A percentile compares a stretch with the other conserved stretches of the same genome.
phyloP scores from a whole-genome alignment of 805 yeast species.

The Teunomyces stri region DNA sequence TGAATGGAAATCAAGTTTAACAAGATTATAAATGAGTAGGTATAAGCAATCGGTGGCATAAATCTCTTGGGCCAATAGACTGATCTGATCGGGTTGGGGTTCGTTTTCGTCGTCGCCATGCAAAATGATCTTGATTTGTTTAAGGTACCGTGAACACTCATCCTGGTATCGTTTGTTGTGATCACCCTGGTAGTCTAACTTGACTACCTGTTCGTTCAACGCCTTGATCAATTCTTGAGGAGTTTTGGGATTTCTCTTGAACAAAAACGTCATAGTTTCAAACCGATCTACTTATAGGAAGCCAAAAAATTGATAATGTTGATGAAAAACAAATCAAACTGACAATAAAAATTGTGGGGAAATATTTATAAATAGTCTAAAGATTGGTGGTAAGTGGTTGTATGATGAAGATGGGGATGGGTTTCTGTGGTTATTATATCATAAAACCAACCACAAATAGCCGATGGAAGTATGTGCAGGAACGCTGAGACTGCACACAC shows the following conservation, averaged over 20 bases:
- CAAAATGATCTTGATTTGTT: conserved; percentile 62
- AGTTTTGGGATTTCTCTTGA: conserved; percentile 86
- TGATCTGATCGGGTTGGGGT: conserved; percentile 70
- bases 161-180: conserved; percentile 56
- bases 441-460: background rate
- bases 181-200: conserved; percentile 50
- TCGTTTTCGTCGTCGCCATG: conserved; percentile 67
- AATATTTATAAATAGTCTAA: no score
- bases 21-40: conserved; percentile 56
- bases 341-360: no score
- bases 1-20: conserved; percentile 81
- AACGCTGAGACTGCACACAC: no score
- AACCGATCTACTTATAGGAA: background rate
- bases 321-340: no score
- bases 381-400: no score
- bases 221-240: conserved; percentile 80
- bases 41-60: conserved; percentile 68
- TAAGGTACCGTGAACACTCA: conserved; percentile 63
- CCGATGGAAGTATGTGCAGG: background rate
- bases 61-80: conserved; percentile 75
- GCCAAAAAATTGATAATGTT: no score
- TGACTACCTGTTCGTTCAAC: conserved; percentile 68
- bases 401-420: no score
- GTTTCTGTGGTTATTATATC: no score
- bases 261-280: conserved; percentile 79